These are phyloP conservation scores for Umbelopsis sp. DNA, from an alignment of 371 early-diverging fungal species.

Conservation along the genomic window DNA sequence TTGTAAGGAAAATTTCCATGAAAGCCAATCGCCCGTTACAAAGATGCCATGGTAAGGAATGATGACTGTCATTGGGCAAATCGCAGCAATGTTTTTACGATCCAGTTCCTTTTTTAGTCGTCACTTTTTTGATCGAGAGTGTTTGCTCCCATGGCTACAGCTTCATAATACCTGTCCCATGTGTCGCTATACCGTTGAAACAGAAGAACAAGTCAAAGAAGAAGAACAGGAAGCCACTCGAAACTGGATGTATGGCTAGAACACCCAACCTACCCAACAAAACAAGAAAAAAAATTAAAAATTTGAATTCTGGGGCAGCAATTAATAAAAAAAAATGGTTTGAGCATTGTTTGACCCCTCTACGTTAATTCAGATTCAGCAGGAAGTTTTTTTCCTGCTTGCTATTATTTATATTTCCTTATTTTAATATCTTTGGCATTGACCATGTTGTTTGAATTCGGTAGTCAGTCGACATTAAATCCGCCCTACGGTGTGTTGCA, in stretches of 20 bases:
- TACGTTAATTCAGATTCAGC: too few species aligned
- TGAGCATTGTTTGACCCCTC: too few species aligned
- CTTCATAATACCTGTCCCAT: slow-evolving; percentile 64
- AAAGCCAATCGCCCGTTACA: slow-evolving; percentile 36
- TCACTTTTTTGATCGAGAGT: slow-evolving; percentile 62
- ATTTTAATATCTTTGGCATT: too few species aligned
- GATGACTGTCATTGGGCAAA: slow-evolving; percentile 15
- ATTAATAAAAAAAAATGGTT: too few species aligned
- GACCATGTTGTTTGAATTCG: too few species aligned
- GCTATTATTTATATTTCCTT: too few species aligned
- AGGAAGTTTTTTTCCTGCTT: too few species aligned
- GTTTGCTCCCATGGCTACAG: slow-evolving; percentile 64
- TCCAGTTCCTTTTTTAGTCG: slow-evolving; percentile 33
- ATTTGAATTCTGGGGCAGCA: too few species aligned
- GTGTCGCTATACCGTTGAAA: slow-evolving; percentile 58
- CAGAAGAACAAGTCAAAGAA: slow-evolving; percentile 45
- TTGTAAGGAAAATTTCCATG: slow-evolving; percentile 47
- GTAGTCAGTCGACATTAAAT: too few species aligned
- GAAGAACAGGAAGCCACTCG: slow-evolving; percentile 54
- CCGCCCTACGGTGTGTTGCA: too few species aligned
- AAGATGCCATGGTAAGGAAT: slow-evolving; percentile 52
- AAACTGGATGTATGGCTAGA: slow-evolving; percentile 52
- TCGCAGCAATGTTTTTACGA: not conserved
- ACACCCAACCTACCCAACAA: not conserved
- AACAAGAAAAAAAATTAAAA: too few species aligned